Evolutionary conservation across 1,284 basidiomycete species (phyloP).

Genomic region (Pseudomicrostroma phylloplanum): DNA sequence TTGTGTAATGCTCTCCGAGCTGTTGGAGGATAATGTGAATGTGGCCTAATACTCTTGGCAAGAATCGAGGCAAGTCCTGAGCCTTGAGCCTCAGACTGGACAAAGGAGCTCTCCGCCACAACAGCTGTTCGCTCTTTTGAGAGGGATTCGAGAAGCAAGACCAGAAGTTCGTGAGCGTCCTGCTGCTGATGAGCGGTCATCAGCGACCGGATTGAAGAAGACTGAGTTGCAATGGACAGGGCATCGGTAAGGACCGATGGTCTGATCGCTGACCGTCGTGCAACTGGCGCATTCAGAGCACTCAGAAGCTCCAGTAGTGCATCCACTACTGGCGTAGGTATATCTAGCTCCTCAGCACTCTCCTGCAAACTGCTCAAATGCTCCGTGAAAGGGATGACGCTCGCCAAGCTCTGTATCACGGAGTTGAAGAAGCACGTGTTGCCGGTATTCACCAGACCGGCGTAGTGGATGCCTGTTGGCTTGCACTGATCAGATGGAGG

Average conservation of each 20-base stretch:
- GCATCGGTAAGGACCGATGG: slow-evolving; percentile 31
- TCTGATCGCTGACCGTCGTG: slow-evolving; percentile 16
- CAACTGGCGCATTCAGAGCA: slow-evolving; percentile 25
- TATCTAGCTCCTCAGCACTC: slow-evolving; percentile 38
- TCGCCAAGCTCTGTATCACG: slow-evolving; percentile 40
- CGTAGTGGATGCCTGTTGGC: slow-evolving; percentile 14
- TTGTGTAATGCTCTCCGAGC: neutral
- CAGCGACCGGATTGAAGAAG: slow-evolving; percentile 34
- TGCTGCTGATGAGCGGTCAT: slow-evolving; percentile 47
- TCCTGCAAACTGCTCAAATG: slow-evolving; percentile 25
- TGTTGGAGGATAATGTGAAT: neutral
- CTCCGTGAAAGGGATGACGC: slow-evolving; percentile 19
- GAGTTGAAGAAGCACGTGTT: slow-evolving; percentile 50
- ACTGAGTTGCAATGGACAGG: slow-evolving; percentile 25
- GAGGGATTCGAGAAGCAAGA: slow-evolving; percentile 40
- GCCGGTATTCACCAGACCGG: slow-evolving; percentile 43
- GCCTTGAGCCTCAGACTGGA: neutral
- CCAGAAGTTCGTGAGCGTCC: slow-evolving; percentile 48
- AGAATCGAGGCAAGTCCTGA: neutral
- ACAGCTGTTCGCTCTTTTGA: slow-evolving; percentile 34
- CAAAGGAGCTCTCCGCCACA: slow-evolving; percentile 12
- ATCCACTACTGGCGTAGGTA: slow-evolving; percentile 43
- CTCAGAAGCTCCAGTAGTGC: slow-evolving; percentile 34
- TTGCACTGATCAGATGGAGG: neutral
- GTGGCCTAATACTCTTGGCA: neutral